phyloP scores from a whole-genome alignment of 768 basidiomycete genomes.

The Jaapia argillacea region DNA sequence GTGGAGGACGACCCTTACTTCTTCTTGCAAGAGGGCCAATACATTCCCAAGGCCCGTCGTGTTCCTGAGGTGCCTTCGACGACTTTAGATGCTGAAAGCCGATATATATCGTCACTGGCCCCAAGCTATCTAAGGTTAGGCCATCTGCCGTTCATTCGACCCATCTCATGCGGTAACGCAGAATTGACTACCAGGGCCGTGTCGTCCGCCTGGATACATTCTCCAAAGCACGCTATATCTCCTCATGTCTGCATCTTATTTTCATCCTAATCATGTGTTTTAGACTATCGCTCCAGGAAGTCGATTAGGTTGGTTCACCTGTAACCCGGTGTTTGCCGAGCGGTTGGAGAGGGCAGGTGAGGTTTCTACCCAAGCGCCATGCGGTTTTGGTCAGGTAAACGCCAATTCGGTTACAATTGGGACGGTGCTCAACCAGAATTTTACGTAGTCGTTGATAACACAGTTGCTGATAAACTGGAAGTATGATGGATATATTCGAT shows the following conservation, averaged over 20 bases:
- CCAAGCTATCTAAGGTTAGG: conserved; percentile 51
- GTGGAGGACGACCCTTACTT: conserved; percentile 82
- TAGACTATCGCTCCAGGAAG: conserved; percentile 74
- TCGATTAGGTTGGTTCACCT: conserved; percentile 74
- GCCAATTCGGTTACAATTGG: not conserved
- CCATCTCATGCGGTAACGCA: conserved; percentile 11
- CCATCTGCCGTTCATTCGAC: not conserved
- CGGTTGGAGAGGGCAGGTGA: conserved; percentile 62
- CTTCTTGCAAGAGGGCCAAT: conserved; percentile 57
- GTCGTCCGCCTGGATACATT: conserved; percentile 80
- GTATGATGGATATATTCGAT: conserved; percentile 62
- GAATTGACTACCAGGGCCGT: conserved; percentile 69
- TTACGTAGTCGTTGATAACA: conserved; percentile 40
- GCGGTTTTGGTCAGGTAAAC: conserved; percentile 57
- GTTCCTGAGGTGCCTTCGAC: conserved; percentile 5
- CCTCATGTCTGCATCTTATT: not conserved
- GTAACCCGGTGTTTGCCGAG: conserved; percentile 67
- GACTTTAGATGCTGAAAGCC: conserved; percentile 27
- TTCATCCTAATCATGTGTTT: conserved; percentile 8
- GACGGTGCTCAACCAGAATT: not conserved
- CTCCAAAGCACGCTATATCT: conserved; percentile 41
- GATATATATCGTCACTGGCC: conserved; percentile 42
- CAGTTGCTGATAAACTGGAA: conserved; percentile 59
- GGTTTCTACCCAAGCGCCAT: conserved; percentile 57
- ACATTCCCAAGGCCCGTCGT: conserved; percentile 33